Evolutionary conservation across 768 basidiomycete genomes (phyloP), one percentile per base, ranked within the genome.

Genomic region (Boletus rubescentipes): DNA sequence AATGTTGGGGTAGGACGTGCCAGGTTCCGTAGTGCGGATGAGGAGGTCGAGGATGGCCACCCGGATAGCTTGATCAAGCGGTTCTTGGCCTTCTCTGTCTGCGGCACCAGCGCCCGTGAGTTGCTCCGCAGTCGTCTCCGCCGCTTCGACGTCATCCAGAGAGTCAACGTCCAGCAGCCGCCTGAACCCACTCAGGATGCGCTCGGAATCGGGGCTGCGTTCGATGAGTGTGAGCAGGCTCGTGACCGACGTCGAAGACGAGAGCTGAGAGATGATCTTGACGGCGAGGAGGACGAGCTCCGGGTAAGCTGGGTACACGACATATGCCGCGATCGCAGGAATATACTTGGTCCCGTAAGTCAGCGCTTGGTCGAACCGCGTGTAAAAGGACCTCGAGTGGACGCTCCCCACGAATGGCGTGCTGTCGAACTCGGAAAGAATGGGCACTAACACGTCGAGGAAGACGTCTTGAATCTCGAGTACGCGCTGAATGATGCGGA

Each of bases 381-480:
- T 83, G 73, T 87, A 90, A 64, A 80, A 86, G 3, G 87, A 88
- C 10, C 84, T 80, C 1, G 87, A 75, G 55, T 84, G 81, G 15
- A 82, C 69, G 9, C 73, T 77, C 29, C 84, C 84, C 23, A 83
- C 71, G 42, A 86, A 65, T 0, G 80, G 68, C 0, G 80, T 68
- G 55, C 79, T 81, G 55, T 83, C 82, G 53, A 84, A 76, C 50
- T 92, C 87, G 18, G 81, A 74, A 9, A 95, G 79, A 20, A 88
- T 72, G 2, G 93, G 92, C 4, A 96, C 73, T 45, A 96, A 81
- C 21, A 94, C 85, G 50, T 98, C 93, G 38, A 94, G 77, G 76
- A 95, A 97, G 51, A 93, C 80, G 46, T 89, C 86, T 65, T 98
- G 94, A 26, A 93, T 79, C 58, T 93, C 90, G 53, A 98, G 75